Evolutionary conservation across 2,329 filamentous ascomycete species (phyloP).

Genomic region (Fusarium stilboides): DNA sequence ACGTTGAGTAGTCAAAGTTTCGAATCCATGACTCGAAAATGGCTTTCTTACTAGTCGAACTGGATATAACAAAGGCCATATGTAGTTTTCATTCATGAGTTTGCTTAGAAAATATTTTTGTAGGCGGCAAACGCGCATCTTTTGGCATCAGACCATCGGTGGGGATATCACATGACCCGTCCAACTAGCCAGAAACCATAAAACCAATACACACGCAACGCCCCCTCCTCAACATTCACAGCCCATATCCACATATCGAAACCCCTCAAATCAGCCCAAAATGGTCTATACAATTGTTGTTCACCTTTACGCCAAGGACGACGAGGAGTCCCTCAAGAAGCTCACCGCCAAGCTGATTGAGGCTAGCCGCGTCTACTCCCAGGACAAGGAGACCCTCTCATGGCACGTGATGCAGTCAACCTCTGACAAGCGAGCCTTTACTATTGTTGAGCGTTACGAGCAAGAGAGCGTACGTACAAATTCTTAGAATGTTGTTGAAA

Average conservation of each 20-base stretch:
- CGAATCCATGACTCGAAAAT: too few relatives aligned
- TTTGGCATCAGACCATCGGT: constrained; percentile 26
- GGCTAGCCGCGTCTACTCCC: constrained; percentile 79
- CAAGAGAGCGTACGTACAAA: constrained; percentile 70
- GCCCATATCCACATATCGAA: background rate
- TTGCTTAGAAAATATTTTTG: background rate
- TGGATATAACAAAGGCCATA: background rate
- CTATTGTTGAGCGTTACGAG: constrained; percentile 81
- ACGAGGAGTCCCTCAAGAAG: constrained; percentile 74
- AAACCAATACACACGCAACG: constrained; percentile 18
- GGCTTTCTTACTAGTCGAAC: too few relatives aligned
- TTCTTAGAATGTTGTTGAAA: background rate
- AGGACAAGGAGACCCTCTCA: constrained; percentile 78
- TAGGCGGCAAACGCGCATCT: constrained; percentile 19
- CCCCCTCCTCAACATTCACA: constrained; percentile 28
- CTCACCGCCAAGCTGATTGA: constrained; percentile 81
- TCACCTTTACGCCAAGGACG: constrained; percentile 78
- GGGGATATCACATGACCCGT: constrained; percentile 41
- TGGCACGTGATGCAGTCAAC: constrained; percentile 87
- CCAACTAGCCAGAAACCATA: constrained; percentile 30
- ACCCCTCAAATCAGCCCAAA: constrained; percentile 9
- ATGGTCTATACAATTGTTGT: constrained; percentile 81
- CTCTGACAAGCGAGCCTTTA: constrained; percentile 78
- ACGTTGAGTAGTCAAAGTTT: too few relatives aligned
- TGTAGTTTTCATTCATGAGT: background rate